These are phyloP conservation scores for Pichia nakasei DNA, from an alignment of 805 yeast genomes.

Conservation along the genomic window DNA sequence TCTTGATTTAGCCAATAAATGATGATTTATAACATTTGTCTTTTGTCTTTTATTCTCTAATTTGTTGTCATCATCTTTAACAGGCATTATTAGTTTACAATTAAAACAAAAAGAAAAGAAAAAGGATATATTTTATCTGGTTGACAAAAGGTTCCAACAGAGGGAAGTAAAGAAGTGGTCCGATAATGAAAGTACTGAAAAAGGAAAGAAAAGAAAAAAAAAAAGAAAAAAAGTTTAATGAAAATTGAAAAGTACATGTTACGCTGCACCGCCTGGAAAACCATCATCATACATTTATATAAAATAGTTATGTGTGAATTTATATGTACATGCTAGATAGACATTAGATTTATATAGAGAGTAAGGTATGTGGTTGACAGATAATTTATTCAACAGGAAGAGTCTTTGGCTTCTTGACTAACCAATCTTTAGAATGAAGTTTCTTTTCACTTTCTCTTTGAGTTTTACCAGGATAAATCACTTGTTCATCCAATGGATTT, in stretches of 20 bases:
- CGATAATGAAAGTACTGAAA: neutral
- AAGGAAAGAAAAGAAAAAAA: too few relatives aligned
- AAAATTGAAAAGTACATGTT: neutral
- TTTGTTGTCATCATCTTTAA: too few relatives aligned
- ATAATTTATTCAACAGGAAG: conserved; percentile 37
- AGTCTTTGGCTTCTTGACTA: conserved; percentile 45
- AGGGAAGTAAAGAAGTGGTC: neutral
- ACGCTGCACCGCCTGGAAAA: conserved; percentile 2
- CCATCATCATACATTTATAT: too few relatives aligned
- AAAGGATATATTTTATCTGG: neutral
- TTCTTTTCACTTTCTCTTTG: conserved; percentile 36
- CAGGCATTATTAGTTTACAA: neutral
- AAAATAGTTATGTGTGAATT: too few relatives aligned
- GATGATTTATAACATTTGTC: neutral
- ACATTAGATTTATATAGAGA: neutral
- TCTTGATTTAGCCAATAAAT: neutral
- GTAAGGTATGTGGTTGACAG: too few relatives aligned
- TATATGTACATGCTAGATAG: conserved; percentile 4
- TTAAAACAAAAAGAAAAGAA: too few relatives aligned
- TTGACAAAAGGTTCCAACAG: too few relatives aligned
- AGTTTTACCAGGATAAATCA: conserved; percentile 68
- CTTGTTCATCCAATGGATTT: conserved; percentile 51
- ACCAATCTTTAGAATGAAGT: conserved; percentile 46
- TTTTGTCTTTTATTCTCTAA: neutral
- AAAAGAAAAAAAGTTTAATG: neutral